Base-by-base conservation (phyloP, 2,329 filamentous ascomycete genomes). In the Colletotrichum sp. region DNA sequence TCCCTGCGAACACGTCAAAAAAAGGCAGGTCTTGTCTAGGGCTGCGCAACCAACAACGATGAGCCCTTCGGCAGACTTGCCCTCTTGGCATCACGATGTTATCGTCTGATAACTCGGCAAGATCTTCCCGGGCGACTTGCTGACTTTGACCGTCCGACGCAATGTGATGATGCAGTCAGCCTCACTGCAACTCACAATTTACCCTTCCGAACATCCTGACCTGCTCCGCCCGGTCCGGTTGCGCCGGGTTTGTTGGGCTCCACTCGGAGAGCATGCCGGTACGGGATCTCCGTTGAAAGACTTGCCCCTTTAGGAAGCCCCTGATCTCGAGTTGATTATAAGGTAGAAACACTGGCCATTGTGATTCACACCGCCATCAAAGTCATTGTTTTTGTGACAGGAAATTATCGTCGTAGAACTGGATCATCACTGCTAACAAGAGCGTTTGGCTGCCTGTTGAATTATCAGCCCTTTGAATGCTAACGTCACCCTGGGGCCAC, bases 401-500 rank as follows among this genome's bases (percentile, higher is more conserved):
- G 10, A 8, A 21, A 21, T 52, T 21, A 7, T 3, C 3, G 0
- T 21, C n/a, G 10, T 21, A 52, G n/a, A 13, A 24, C 10, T 52
- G 44, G 6, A 52, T 52, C 44, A 0, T 13, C 5, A 0, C 9
- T 21, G 0, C 12, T 13, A 52, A 21, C 44, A 21, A 0, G n/a
- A 49, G 44, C 44, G 44, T 21, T 21, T 0, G 10, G 6, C 10
- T 21, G 44, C n/a, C 9, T 0, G 36, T 49, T n/a, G 39, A n/a
- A 0, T 12, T 4, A 49, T 7, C 9, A 49, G 18, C 39, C 44
- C 6, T 49, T 49, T 21, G n/a, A 0, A 3, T 49, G 9, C n/a
- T 10, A 49, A 49, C 44, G 44, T 49, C 44, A 6, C 5, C 44
- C 0, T 0, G n/a, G 0, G 9, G 1, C 9, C 44, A 49, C 3